A percentile compares a stretch with the other conserved stretches of the same genome.
Evolutionary conservation across 305 asterid species (phyloP).

Genomic region (Withania somnifera): DNA sequence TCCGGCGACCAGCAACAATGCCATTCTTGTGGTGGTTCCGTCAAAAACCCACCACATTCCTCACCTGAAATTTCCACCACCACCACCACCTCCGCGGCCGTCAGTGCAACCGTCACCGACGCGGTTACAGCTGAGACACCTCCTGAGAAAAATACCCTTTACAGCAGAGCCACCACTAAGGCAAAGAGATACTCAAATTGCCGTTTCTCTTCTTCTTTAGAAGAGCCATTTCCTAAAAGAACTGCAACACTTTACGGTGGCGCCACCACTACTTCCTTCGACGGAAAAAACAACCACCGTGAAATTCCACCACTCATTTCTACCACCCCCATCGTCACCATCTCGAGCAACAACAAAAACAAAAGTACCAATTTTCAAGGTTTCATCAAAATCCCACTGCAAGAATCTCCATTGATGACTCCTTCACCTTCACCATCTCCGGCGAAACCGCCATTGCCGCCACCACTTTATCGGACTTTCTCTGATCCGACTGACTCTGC

Average conservation of each 20-base stretch:
- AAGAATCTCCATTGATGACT: background rate
- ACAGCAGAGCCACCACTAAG: background rate
- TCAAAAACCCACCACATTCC: background rate
- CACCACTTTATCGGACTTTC: background rate
- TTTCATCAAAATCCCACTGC: conserved; percentile 1
- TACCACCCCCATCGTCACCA: background rate
- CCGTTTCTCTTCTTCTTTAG: background rate
- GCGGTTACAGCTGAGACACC: background rate
- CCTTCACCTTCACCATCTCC: too few species aligned
- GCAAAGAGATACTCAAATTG: background rate
- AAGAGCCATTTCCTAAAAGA: background rate
- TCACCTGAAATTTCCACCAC: background rate
- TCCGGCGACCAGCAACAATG: background rate
- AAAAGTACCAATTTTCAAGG: background rate
- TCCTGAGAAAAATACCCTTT: background rate
- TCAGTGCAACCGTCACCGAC: background rate
- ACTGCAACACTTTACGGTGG: background rate
- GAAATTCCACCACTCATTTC: background rate
- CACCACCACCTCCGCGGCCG: background rate
- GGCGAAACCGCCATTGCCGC: background rate
- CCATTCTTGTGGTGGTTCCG: background rate
- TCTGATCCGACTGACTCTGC: background rate
- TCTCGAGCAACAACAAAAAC: too few species aligned
- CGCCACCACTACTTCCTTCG: background rate
- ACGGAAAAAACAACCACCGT: background rate